Base-by-base conservation (phyloP, 2,329 filamentous ascomycete genomes). In the Alternaria sp. region DNA sequence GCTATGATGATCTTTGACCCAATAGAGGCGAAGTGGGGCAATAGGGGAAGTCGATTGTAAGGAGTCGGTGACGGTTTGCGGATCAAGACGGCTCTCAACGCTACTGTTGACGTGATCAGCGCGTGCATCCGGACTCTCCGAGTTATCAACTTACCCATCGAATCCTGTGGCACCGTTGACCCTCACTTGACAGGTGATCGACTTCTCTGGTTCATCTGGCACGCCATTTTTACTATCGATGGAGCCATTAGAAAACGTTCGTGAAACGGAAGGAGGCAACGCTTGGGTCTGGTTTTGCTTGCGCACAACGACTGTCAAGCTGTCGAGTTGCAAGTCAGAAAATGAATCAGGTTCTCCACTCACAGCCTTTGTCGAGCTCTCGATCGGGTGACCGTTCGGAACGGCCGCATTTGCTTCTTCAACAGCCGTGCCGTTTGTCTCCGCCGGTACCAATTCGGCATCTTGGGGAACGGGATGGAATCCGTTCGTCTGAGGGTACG, bases 181-280 rank as follows among this genome's bases (percentile, higher is more conserved):
- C 37, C 68, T 66, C 34, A 64, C 51, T 69, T 79, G 78, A 45
- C 75, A 72, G 56, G 71, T 73, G 39, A 78, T 74, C 54, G 70
- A 63, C 66, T 76, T 80, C 48, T 80, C 74, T 67, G 82, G 69
- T 71, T 84, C 81, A 62, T 81, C 79, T 68, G 79, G 77, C 71
- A 83, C 80, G 66, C 77, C 80, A 62, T 49, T 60, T 72, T 78
- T 80, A 69, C 80, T 80, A 76, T 87, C 81, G 74, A 86, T 82
- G 49, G 80, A 84, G 62, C 82, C 81, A 72, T 86, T 84, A 61
- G 83, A 84, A 74, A 84, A 85, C 21, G 82, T 84, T 73, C 81
- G 79, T 56, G 70, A 66, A 59, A 66, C 58, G 54, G 56, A 63
- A 61, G 62, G 60, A 61, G 77, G 58, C 68, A 65, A 74, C 64